Evolutionary conservation across 257 asterid species (phyloP), one percentile per base, ranked within the genome.

Genomic region (Petunia secreta): DNA sequence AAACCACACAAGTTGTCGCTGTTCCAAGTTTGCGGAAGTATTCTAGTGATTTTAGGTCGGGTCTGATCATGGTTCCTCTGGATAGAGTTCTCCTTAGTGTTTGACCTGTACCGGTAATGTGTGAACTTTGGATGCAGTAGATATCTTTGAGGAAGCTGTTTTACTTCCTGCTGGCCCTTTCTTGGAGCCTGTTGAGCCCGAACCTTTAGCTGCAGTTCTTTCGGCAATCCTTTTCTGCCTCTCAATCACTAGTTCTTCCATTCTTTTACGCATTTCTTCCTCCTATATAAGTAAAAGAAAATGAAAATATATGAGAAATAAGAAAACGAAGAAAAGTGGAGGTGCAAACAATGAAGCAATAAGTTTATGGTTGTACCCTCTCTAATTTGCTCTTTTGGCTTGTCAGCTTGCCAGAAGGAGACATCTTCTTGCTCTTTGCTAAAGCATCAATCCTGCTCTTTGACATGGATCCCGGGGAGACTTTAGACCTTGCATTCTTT

Each of bases 161-260:
- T 80, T 93, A 76, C 82, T 86, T 79, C 93, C 94, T 3, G 78
- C 90, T 7, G 91, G 88, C 15, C 68, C 75, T 40, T 87, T 91
- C 86, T 82, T 87, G 39, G 92, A 71, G 34, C 84, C 85, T 68
- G 79, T 65, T 38, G 90, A 75, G 74, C 84, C 63, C 71, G 53
- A 65, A 68, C 86, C 85, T 55, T 77, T 82, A 40, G 89, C 86
- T n/a, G 94, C 94, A 67, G 91, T 88, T 82, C 98, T 85, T 86
- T 92, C 98, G 1, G 96, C 94, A 5, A 93, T 93, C 82, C 98
- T 87, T 83, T 84, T 92, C 85, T 93, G 96, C 40, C 98, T 88
- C 87, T 92, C 83, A 25, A 91, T 44, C 74, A 41, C 63, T 57
- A 86, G 55, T 79, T 91, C 96, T 78, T 93, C 96, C 93, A 86